phyloP scores from a whole-genome alignment of 129 eudicot species.

The Tagetes patula region DNA sequence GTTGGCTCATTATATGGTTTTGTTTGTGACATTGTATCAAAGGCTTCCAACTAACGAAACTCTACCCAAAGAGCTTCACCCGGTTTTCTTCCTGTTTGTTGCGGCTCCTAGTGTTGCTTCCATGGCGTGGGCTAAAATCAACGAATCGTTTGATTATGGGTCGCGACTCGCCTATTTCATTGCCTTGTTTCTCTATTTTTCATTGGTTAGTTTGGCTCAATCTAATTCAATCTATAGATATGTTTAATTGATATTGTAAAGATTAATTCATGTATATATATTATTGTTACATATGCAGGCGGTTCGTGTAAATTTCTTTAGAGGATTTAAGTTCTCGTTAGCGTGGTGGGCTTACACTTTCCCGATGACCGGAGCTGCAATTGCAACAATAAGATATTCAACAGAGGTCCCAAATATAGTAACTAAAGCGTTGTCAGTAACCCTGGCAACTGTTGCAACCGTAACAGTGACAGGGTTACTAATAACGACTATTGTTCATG shows the following conservation, averaged over 20 bases:
- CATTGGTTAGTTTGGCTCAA: conserved; percentile 42
- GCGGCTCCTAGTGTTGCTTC: conserved; percentile 95
- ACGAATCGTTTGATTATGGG: conserved; percentile 72
- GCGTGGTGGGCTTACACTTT: conserved; percentile 99
- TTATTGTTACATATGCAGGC: conserved; percentile 22
- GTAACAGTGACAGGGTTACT: conserved; percentile 58
- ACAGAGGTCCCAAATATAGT: conserved; percentile 51
- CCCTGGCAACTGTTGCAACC: conserved; percentile 52
- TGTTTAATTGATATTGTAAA: background rate
- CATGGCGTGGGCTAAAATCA: conserved; percentile 84
- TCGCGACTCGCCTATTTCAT: conserved; percentile 76
- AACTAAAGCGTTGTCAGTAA: conserved; percentile 46
- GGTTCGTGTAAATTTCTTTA: conserved; percentile 82
- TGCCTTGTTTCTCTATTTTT: conserved; percentile 80
- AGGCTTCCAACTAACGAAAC: conserved; percentile 94
- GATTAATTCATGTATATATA: background rate
- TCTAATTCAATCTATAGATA: background rate
- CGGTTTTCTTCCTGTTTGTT: conserved; percentile 84
- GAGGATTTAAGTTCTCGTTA: conserved; percentile 88
- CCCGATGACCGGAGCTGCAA: conserved; percentile 88
- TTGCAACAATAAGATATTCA: conserved; percentile 70
- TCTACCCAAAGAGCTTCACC: conserved; percentile 93
- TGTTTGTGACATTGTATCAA: conserved; percentile 87
- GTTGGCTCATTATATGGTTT: conserved; percentile 78
- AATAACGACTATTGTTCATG: conserved; percentile 62